These are phyloP conservation scores for Mortierella sp. DNA, from an alignment of 371 early-diverging fungal species.

Conservation along the genomic window DNA sequence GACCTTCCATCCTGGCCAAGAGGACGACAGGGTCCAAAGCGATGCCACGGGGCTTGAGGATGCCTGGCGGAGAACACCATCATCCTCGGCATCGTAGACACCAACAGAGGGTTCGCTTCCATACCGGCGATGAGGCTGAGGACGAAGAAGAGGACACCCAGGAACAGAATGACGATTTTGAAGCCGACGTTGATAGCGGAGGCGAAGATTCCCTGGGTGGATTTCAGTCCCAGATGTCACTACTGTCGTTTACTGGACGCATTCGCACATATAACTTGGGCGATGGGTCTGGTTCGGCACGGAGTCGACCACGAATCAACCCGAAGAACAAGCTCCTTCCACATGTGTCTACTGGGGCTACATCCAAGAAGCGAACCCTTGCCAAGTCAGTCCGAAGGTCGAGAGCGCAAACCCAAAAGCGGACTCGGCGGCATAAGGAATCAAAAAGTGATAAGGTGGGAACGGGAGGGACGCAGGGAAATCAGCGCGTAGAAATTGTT, in stretches of 20 bases:
- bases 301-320: constrained; percentile 42
- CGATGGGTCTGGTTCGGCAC: constrained; percentile 44
- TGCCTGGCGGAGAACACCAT: not conserved
- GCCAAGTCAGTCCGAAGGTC: not conserved
- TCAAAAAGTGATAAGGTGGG: too few relatives aligned
- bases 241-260: constrained; percentile 40
- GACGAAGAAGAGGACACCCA: not conserved
- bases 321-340: not conserved
- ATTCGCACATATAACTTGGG: constrained; percentile 50
- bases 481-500: not conserved
- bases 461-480: not conserved
- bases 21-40: constrained; percentile 4
- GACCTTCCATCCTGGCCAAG: constrained; percentile 13
- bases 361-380: not conserved
- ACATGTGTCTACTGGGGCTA: not conserved
- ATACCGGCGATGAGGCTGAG: not conserved
- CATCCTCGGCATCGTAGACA: not conserved
- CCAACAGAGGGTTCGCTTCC: constrained; percentile 6
- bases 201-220: constrained; percentile 9
- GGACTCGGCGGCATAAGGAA: too few relatives aligned
- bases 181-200: constrained; percentile 13
- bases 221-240: constrained; percentile 50
- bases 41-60: not conserved
- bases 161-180: not conserved
- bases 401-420: not conserved